Base-by-base conservation (phyloP, 2,329 filamentous ascomycete genomes). In the Leptographium radiaticola region DNA sequence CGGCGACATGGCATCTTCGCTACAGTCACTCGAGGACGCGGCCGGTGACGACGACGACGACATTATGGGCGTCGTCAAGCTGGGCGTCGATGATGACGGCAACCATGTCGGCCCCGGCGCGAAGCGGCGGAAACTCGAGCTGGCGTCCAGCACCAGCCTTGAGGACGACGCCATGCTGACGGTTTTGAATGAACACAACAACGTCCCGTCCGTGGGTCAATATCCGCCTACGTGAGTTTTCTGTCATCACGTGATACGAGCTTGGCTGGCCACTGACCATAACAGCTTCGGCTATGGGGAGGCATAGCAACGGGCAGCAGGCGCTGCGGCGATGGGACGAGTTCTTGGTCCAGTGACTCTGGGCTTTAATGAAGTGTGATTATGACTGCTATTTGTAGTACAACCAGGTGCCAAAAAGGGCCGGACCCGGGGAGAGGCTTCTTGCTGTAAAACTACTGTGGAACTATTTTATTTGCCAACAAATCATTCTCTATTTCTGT, bases 91-190 rank as follows among this genome's bases (percentile, higher is more conserved):
- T 16, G 45, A 10, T 16, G 30, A 25, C 4, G 40, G 16, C 25
- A 30, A 36, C 16, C 12, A 30, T 8, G 6, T 25, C 13, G 36
- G 5, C 66, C 69, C 51, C 71, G 68, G 16, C 60, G 62, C 66
- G 5, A 77, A 75, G 57, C 68, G 73, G 11, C 68, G 62, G 42
- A 66, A 69, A 36, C 57, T 75, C 6, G 66, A 69, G 13, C 63
- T 65, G 5, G 63, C 61, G 12, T 65, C 68, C 15, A 66, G 68
- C 16, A 61, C 64, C 10, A 58, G 65, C 0, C 60, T 75, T 15
- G 72, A 75, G 33, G 74, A 77, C 55, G 73, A 75, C 54, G 72
- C 72, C 6, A 70, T 77, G 13, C 57, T 77, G 56, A 64, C 58
- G 45, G 73, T 71, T 9, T 61, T 77, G 44, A 70, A 73, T 18